These are phyloP conservation scores for Solanum tarapatanum DNA, from an alignment of 257 asterid species.

Conservation along the genomic window DNA sequence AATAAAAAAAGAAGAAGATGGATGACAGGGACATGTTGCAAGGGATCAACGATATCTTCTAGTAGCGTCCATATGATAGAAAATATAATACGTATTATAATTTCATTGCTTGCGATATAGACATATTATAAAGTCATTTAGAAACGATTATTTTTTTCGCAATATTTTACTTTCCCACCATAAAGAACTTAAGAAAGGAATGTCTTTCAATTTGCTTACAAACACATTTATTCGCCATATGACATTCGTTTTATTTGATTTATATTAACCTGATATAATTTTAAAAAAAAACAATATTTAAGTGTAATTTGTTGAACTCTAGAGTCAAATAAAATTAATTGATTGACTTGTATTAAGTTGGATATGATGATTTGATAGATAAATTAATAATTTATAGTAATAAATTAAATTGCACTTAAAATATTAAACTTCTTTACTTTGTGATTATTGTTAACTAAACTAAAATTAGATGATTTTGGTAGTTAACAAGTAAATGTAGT, in stretches of 20 bases:
- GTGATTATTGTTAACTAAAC: no score
- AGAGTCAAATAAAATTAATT: background rate
- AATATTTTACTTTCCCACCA: background rate
- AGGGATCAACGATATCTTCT: background rate
- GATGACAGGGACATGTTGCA: background rate
- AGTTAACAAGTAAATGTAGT: no score
- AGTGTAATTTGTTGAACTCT: no score
- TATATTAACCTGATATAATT: background rate
- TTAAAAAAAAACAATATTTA: accelerated
- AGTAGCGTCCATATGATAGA: background rate
- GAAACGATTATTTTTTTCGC: background rate
- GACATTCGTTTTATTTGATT: background rate
- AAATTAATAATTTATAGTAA: background rate
- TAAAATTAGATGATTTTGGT: no score
- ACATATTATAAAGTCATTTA: background rate
- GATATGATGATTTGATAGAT: background rate
- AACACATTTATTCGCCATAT: background rate
- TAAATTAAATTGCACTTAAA: background rate
- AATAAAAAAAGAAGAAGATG: background rate
- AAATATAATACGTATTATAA: background rate
- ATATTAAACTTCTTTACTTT: no score
- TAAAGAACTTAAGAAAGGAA: background rate
- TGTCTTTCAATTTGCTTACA: background rate
- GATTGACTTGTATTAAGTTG: background rate
- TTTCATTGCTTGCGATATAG: background rate